Conservation (phyloP, 2,329 filamentous ascomycete species). For the Fusarium temperatum region DNA sequence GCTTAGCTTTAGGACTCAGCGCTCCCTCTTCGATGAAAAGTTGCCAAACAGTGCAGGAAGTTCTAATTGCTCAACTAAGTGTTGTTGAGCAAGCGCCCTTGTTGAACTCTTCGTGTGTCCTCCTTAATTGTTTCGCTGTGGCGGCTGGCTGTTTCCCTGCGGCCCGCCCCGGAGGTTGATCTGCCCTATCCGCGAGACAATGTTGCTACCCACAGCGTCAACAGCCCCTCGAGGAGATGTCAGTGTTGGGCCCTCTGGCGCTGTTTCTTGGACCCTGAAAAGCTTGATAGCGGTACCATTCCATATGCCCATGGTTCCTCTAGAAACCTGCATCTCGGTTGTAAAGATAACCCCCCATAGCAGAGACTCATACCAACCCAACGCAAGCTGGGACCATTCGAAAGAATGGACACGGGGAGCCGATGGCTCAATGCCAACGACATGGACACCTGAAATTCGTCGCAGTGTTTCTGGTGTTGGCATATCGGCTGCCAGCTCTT, state of each 20-base stretch:
- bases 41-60: neutral
- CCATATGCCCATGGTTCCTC: slow-evolving; percentile 92
- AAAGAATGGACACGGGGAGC: slow-evolving; percentile 85
- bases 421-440: slow-evolving; percentile 78
- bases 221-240: slow-evolving; percentile 89
- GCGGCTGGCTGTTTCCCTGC: slow-evolving; percentile 31
- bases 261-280: slow-evolving; percentile 89
- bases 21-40: slow-evolving; percentile 9
- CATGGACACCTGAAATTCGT: slow-evolving; percentile 66
- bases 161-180: slow-evolving; percentile 72
- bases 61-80: neutral
- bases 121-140: slow-evolving; percentile 26
- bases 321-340: slow-evolving; percentile 86
- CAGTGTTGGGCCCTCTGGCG: slow-evolving; percentile 80
- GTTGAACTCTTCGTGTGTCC: neutral
- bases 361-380: slow-evolving; percentile 96
- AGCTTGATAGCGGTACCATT: slow-evolving; percentile 88
- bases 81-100: neutral
- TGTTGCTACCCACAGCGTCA: slow-evolving; percentile 89
- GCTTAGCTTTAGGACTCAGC: neutral
- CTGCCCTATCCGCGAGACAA: slow-evolving; percentile 86
- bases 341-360: slow-evolving; percentile 95
- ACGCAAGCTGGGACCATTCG: slow-evolving; percentile 88
- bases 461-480: slow-evolving; percentile 58
- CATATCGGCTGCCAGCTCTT: slow-evolving; percentile 55